Conservation (phyloP, 768 basidiomycete genomes). For the Stropharia rugosoannulata region DNA sequence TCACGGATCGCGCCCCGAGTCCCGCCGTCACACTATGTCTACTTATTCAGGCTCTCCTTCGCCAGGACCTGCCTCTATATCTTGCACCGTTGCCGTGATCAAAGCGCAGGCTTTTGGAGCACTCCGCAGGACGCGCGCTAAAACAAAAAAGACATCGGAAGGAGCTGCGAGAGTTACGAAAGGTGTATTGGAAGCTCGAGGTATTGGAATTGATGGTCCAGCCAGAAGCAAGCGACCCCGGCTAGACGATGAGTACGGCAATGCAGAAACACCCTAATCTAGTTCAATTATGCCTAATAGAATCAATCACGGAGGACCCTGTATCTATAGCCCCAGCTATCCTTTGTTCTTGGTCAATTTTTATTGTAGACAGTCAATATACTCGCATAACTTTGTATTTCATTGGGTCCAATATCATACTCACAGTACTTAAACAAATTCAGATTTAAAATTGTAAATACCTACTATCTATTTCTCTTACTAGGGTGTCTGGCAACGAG, state of each 20-base stretch:
- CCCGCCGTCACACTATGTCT: slow-evolving; percentile 43
- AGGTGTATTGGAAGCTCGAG: slow-evolving; percentile 80
- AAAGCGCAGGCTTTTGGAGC: slow-evolving; percentile 90
- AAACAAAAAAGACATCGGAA: slow-evolving; percentile 72
- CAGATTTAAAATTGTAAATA: too few relatives aligned
- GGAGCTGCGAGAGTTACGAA: slow-evolving; percentile 71
- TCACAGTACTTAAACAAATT: slow-evolving; percentile 19
- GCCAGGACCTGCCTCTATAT: slow-evolving; percentile 48
- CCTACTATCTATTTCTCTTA: too few relatives aligned
- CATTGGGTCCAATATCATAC: slow-evolving; percentile 19
- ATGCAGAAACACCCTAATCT: slow-evolving; percentile 24
- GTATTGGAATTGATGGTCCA: slow-evolving; percentile 49
- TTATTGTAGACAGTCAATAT: slow-evolving; percentile 19
- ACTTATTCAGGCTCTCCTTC: slow-evolving; percentile 53
- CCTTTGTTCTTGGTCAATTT: slow-evolving; percentile 10
- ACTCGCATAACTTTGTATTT: slow-evolving; percentile 23
- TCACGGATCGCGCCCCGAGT: slow-evolving; percentile 40
- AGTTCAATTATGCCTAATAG: slow-evolving; percentile 8
- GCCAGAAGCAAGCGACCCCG: slow-evolving; percentile 49
- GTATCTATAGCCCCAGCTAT: slow-evolving; percentile 22
- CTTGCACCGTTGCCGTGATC: slow-evolving; percentile 85
- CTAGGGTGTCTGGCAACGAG: too few relatives aligned
- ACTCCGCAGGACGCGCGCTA: slow-evolving; percentile 72
- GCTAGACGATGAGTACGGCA: slow-evolving; percentile 53
- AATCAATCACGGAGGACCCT: slow-evolving; percentile 17